Evolutionary conservation across 73 alveolate species (phyloP), one percentile per base, ranked within the genome.

Genomic region (Blepharisma japonicum): DNA sequence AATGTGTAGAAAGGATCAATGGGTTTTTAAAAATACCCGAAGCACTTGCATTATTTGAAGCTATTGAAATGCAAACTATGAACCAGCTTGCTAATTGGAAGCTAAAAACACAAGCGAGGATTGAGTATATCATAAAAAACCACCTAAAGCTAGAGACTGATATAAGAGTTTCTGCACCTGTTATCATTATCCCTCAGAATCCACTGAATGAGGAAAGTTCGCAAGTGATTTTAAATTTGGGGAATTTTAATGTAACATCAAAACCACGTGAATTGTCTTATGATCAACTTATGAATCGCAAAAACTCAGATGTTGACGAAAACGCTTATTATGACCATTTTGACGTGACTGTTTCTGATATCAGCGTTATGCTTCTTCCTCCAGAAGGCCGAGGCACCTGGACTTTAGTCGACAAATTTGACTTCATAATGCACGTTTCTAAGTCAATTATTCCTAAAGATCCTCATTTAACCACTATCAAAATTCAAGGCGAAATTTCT

Each of bases 401-500:
- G 23, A 61, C 23, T 45, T 9, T 70, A 18, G 39, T 70, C 4
- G 80, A 70, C 11, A 70, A 70, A 20, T 39, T 70, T 4, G n/a
- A 39, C 5, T 18, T 70, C 42, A 18, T 7, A 0, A 70, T 70
- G 80, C 56, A 45, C 14, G 80, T 45, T 21, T 70, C 56, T 9
- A 47, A 45, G 23, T 14, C 46, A 14, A 25, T 70, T 3, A 11
- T 70, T 4, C 80, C 80, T 2, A 45, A 70, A 70, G 80, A 70
- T 5, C 80, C 80, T 47, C n/a, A 38, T 45, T 45, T 70, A n/a
- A 70, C 80, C 21, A 39, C 80, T n/a, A 7, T 70, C 14, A 70
- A 70, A 45, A n/a, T 70, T 4, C 20, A 23, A 5, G 66, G 80
- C 23, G 66, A 39, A n/a, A 47, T 47, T 20, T 20, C 23, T 14